Base-by-base conservation (phyloP, 1,139 yeast species). In the Eremothecium coryli region DNA sequence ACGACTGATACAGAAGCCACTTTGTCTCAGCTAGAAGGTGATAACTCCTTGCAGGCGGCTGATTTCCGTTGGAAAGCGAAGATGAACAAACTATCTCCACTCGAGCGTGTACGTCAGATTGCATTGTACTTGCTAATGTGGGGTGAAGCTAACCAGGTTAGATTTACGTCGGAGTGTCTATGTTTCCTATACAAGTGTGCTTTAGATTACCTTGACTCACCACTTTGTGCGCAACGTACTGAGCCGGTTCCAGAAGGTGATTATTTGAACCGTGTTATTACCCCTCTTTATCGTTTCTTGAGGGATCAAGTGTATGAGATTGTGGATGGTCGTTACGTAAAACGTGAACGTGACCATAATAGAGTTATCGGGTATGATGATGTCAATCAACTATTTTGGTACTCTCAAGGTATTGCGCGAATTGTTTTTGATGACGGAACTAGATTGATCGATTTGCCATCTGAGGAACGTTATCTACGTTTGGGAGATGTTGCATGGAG, bases 71-170 rank as follows among this genome's bases (percentile, higher is more conserved):
- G 96, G 96, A 77, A 76, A 54, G 62, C 71, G 13, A 76, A 73
- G 50, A 84, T 86, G 94, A 76, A 75, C 51, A 63, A 62, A 35
- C 65, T 80, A 48, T 59, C 80, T 1, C 76, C 85, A 25, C 65
- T 72, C 48, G 96, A 88, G 59, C 77, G 93, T 60, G 86, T 84
- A 29, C 77, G 93, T 57, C 97, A 90, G 56, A 64, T 90, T 44
- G 90, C 97, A 5, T 72, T 90, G 42, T 90, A 85, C 65, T 68
- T 90, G 50, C 71, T 88, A 55, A 71, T 86, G 51, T 90, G 99
- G 99, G 98, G 98, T 60, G 99, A 90, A 65, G 95, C 97, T 28
- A 88, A 88, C 64, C 97, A 90, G 66, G 88, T 90, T 41, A 76
- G 98, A 59, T 93, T 88, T 63, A 78, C 90, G 38, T 86, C 98